Conservation (phyloP, 2,329 filamentous ascomycete species). For the Epichloe coenophiala region DNA sequence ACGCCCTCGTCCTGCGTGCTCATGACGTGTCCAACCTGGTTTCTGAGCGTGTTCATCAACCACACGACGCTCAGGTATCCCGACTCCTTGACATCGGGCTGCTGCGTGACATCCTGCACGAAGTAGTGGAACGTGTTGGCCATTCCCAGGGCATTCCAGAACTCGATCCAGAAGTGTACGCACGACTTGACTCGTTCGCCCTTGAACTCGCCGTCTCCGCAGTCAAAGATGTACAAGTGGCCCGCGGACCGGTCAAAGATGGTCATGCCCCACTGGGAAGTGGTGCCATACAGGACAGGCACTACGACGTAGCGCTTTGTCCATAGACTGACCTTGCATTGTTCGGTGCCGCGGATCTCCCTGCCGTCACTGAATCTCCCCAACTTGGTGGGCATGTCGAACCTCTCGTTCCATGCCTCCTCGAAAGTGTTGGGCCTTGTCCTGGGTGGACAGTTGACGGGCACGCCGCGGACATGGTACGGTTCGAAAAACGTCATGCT, state of each 20-base stretch:
- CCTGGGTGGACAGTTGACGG: not conserved
- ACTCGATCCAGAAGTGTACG: conserved; percentile 10
- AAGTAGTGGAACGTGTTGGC: conserved; percentile 10
- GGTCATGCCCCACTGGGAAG: conserved; percentile 10
- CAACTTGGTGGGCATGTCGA: conserved; percentile 2
- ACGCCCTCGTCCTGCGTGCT: not conserved
- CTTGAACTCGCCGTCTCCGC: conserved; percentile 1
- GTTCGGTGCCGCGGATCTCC: not conserved
- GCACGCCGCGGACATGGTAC: conserved; percentile 2
- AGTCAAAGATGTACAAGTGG: conserved; percentile 11
- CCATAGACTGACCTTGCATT: conserved; percentile 2
- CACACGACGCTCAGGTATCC: conserved; percentile 6
- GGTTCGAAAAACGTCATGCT: conserved; percentile 6
- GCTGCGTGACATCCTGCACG: conserved; percentile 3
- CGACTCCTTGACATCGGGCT: conserved; percentile 5
- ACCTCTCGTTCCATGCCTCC: conserved; percentile 1
- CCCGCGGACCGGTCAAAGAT: conserved; percentile 10
- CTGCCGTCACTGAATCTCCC: conserved; percentile 2
- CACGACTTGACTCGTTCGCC: conserved; percentile 6
- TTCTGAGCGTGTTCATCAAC: conserved; percentile 9
- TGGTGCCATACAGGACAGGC: conserved; percentile 5
- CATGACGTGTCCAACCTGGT: conserved; percentile 8
- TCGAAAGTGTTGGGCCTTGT: not conserved
- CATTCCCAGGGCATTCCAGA: conserved; percentile 9
- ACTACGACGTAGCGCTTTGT: conserved; percentile 7